These are phyloP conservation scores for Ceratobasidium sp. DNA, from an alignment of 1,284 basidiomycete genomes.

Conservation along the genomic window DNA sequence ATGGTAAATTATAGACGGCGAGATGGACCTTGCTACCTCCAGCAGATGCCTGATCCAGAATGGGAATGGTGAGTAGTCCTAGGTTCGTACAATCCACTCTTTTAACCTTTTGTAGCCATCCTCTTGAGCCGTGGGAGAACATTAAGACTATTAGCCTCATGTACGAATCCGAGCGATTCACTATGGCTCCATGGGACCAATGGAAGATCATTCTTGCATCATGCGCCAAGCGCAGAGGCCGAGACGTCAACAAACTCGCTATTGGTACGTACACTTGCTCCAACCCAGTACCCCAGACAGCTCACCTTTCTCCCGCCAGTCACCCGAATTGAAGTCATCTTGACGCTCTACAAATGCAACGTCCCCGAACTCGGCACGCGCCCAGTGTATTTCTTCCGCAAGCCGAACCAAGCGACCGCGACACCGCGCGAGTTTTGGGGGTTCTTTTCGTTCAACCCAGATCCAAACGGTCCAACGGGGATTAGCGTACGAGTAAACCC, in stretches of 20 bases:
- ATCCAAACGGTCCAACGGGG: constrained; percentile 21
- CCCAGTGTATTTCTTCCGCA: constrained; percentile 24
- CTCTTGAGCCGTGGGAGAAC: constrained; percentile 14
- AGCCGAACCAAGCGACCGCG: not conserved
- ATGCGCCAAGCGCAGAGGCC: constrained; percentile 6
- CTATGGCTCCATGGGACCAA: not conserved
- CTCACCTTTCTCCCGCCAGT: not conserved
- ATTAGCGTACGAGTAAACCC: constrained; percentile 3
- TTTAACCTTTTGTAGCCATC: not conserved
- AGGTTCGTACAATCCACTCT: not conserved
- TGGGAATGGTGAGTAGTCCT: constrained; percentile 21
- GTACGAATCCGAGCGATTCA: constrained; percentile 6
- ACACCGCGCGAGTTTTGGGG: constrained; percentile 32
- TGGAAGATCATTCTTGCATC: constrained; percentile 14
- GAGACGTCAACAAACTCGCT: constrained; percentile 5
- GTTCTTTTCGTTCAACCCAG: constrained; percentile 23
- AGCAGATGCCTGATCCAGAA: not conserved
- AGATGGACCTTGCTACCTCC: not conserved
- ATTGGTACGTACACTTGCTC: constrained; percentile 19
- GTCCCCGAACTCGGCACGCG: constrained; percentile 32
- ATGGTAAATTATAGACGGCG: not conserved
- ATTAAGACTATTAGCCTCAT: not conserved
- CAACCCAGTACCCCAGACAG: not conserved
- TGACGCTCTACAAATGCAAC: constrained; percentile 6
- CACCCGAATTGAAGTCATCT: not conserved